Conservation (phyloP, 2,329 filamentous ascomycete species). For the Seiridium cupressi region DNA sequence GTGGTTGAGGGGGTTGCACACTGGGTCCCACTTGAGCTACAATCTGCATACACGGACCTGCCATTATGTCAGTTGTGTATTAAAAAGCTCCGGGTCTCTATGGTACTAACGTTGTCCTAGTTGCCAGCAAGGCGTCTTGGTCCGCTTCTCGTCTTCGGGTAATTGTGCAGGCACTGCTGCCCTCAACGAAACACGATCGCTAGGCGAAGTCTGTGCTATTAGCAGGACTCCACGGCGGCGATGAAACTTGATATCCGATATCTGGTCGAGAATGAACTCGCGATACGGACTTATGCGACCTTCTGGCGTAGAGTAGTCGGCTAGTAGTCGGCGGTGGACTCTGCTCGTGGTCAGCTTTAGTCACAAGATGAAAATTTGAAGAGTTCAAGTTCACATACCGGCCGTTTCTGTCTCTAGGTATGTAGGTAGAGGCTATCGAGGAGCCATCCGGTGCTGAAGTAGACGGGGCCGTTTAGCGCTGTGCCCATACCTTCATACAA, state of each 20-base stretch:
- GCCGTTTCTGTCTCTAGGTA: conserved; percentile 42
- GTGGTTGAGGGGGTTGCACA: too few relatives aligned
- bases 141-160: conserved; percentile 7
- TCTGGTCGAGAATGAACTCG: conserved; percentile 35
- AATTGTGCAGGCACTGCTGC: neutral
- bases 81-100: neutral
- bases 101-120: neutral
- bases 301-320: conserved; percentile 14
- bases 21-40: too few relatives aligned
- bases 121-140: conserved; percentile 2
- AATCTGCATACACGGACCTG: too few relatives aligned
- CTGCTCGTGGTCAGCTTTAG: conserved; percentile 6
- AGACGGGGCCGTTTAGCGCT: too few relatives aligned
- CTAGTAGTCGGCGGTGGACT: conserved; percentile 17
- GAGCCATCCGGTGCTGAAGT: conserved; percentile 32
- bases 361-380: neutral
- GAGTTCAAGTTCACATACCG: conserved; percentile 26
- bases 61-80: too few relatives aligned
- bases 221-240: conserved; percentile 30
- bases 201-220: conserved; percentile 31
- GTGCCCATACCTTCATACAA: too few relatives aligned
- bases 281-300: conserved; percentile 13
- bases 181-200: neutral
- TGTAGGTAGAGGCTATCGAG: conserved; percentile 36
- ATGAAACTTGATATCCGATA: conserved; percentile 49